Evolutionary conservation across 805 yeast species (phyloP).

Genomic region (Lipomyces orientalis): DNA sequence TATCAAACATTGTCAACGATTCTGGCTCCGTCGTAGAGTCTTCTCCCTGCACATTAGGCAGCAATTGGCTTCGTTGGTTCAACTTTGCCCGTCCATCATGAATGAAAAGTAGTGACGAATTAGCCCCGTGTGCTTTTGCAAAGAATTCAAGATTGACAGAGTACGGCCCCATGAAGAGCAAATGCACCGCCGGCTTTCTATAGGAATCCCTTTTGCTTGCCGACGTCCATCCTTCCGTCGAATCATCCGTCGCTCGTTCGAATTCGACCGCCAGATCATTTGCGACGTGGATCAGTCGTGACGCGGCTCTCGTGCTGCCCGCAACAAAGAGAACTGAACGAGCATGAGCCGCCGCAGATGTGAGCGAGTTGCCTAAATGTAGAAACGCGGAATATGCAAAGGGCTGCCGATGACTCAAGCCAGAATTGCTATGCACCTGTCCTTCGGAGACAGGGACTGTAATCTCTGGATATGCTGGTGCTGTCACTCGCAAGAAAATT

Average conservation of each 20-base stretch:
- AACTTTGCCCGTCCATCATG: constrained; percentile 34
- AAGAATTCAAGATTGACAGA: constrained; percentile 25
- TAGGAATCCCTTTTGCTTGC: background rate
- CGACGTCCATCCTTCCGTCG: background rate
- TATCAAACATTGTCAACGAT: constrained; percentile 23
- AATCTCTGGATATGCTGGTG: background rate
- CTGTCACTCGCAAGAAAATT: constrained; percentile 9
- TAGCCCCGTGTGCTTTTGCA: constrained; percentile 19
- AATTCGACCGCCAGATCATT: constrained; percentile 24
- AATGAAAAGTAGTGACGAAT: constrained; percentile 12
- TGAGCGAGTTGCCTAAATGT: constrained; percentile 16
- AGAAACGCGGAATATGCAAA: constrained; percentile 31
- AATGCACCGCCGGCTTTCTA: constrained; percentile 13
- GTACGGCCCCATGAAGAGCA: constrained; percentile 33
- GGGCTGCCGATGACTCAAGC: constrained; percentile 22
- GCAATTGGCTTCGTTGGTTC: constrained; percentile 22
- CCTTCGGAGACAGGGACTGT: background rate
- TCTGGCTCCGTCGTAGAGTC: constrained; percentile 14
- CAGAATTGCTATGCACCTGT: constrained; percentile 2
- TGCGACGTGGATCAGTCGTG: constrained; percentile 27
- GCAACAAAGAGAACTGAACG: constrained; percentile 28
- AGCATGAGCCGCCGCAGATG: constrained; percentile 10
- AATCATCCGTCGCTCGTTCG: constrained; percentile 7
- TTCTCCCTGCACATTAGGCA: constrained; percentile 10
- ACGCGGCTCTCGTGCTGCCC: constrained; percentile 25